phyloP scores from a whole-genome alignment of 345 rosid species.

The Citrus mangshanensis region DNA sequence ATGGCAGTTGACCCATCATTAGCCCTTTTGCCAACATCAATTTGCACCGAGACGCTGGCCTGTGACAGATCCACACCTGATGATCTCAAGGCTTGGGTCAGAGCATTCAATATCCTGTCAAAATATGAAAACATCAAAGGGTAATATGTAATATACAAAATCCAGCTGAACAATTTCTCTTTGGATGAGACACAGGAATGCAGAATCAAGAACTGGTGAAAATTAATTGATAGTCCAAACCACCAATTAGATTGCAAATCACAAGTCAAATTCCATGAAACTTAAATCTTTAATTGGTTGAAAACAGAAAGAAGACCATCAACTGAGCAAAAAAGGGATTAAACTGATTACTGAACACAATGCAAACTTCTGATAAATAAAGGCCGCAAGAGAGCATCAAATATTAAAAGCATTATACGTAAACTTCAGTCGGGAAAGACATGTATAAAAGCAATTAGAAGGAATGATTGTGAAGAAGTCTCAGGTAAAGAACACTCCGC shows the following conservation, averaged over 20 bases:
- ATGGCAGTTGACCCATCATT: conserved; percentile 19
- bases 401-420: not conserved
- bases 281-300: not conserved
- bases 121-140: conserved; percentile 14
- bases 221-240: not conserved
- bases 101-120: conserved; percentile 49
- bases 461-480: not conserved
- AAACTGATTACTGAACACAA: not conserved
- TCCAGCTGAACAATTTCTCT: not conserved
- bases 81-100: conserved; percentile 58
- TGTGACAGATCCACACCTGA: conserved; percentile 70
- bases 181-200: not conserved
- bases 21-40: conserved; percentile 51
- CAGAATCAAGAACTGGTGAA: not conserved
- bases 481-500: not conserved
- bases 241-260: not conserved
- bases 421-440: not conserved
- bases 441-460: not conserved
- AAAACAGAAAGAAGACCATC: not conserved
- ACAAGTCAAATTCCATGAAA: not conserved
- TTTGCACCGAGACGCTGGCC: conserved; percentile 59
- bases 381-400: not conserved
- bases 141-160: not conserved
- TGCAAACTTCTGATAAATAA: not conserved
- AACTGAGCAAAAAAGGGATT: not conserved